Conservation (phyloP, 2,329 filamentous ascomycete genomes). For the Botrytis paeoniae region DNA sequence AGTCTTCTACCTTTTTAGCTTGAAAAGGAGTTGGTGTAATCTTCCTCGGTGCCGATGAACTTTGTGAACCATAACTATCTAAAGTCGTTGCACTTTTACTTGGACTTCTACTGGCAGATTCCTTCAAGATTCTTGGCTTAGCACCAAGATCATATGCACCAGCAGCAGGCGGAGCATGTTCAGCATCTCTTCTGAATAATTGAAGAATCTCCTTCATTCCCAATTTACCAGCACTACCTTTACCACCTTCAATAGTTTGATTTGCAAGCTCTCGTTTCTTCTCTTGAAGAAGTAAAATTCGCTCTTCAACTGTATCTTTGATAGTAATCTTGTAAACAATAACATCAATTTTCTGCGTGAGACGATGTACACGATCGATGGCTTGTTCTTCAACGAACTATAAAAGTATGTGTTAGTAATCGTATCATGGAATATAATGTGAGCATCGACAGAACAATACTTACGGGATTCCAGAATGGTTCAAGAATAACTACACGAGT, state of each 20-base stretch:
- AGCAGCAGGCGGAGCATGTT: slow-evolving; percentile 30
- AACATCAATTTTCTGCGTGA: slow-evolving; percentile 93
- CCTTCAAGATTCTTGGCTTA: slow-evolving; percentile 36
- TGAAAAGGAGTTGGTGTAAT: slow-evolving; percentile 25
- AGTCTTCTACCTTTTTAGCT: slow-evolving; percentile 29
- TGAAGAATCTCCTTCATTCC: slow-evolving; percentile 91
- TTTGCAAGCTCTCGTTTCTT: slow-evolving; percentile 91
- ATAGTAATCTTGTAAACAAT: slow-evolving; percentile 94
- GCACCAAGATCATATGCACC: slow-evolving; percentile 28
- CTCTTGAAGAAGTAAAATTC: slow-evolving; percentile 91
- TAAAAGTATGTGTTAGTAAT: slow-evolving; percentile 22
- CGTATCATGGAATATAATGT: background rate
- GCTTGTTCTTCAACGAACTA: slow-evolving; percentile 97
- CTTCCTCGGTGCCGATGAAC: slow-evolving; percentile 23
- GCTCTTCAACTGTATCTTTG: slow-evolving; percentile 81
- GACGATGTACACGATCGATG: slow-evolving; percentile 96
- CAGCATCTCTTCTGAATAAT: slow-evolving; percentile 57
- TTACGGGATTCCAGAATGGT: slow-evolving; percentile 89
- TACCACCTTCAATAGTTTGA: slow-evolving; percentile 81
- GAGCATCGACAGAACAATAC: background rate
- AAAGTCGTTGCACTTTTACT: slow-evolving; percentile 5
- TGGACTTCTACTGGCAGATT: slow-evolving; percentile 20
- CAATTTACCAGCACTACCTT: slow-evolving; percentile 73
- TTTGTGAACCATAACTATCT: slow-evolving; percentile 16
- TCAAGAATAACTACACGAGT: slow-evolving; percentile 92